phyloP scores from a whole-genome alignment of 2,329 filamentous ascomycete genomes.

The Fusarium odoratissimum region DNA sequence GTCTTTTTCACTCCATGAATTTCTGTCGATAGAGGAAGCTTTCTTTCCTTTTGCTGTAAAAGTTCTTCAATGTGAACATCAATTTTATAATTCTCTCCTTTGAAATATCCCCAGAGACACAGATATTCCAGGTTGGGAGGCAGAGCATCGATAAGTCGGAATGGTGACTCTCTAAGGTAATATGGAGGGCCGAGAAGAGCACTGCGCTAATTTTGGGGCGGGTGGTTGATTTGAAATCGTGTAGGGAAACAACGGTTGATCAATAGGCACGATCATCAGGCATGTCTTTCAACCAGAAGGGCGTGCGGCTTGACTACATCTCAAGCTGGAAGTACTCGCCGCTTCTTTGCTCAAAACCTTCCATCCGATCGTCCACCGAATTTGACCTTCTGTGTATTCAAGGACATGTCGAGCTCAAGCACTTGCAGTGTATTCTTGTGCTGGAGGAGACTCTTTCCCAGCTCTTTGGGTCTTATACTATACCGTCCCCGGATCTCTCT shows the following conservation, averaged over 20 bases:
- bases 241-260: background rate
- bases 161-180: background rate
- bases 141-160: background rate
- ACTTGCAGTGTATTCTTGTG: background rate
- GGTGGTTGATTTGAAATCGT: background rate
- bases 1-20: background rate
- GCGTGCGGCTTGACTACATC: background rate
- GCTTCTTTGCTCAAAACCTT: background rate
- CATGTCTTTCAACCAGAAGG: background rate
- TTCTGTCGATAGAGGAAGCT: background rate
- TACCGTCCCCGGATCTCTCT: background rate
- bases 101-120: slow-evolving; percentile 12
- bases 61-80: slow-evolving; percentile 12
- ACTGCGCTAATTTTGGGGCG: background rate
- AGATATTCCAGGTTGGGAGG: slow-evolving; percentile 8
- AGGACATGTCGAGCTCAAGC: background rate
- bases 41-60: background rate
- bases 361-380: background rate
- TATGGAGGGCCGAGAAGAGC: background rate
- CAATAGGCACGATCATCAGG: background rate
- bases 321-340: background rate
- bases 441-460: background rate
- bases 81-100: background rate
- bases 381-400: background rate
- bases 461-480: background rate